phyloP scores from a whole-genome alignment of 208 protist genomes.

The Vickermania spadyakhi region DNA sequence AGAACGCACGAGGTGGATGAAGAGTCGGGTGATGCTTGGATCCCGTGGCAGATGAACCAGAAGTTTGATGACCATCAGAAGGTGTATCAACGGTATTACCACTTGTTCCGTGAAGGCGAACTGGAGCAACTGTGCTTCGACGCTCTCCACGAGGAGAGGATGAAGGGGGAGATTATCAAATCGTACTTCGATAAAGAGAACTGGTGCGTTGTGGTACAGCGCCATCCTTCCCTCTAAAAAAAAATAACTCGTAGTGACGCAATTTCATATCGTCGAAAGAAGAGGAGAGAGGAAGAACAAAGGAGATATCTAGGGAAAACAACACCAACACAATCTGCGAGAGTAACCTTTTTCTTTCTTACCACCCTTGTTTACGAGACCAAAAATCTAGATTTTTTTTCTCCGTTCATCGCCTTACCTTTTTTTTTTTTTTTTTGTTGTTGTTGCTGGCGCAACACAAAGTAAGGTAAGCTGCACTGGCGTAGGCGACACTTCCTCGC shows the following conservation, averaged over 20 bases:
- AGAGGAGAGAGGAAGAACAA: too few relatives aligned
- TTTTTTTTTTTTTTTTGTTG: too few relatives aligned
- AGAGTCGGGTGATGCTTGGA: conserved; percentile 46
- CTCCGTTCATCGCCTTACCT: too few relatives aligned
- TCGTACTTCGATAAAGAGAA: conserved; percentile 88
- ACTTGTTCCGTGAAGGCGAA: conserved; percentile 74
- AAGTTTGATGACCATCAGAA: conserved; percentile 30
- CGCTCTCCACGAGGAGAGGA: conserved; percentile 12
- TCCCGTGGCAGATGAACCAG: conserved; percentile 52
- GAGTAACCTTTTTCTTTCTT: too few relatives aligned
- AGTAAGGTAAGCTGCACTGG: too few relatives aligned
- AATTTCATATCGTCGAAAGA: conserved; percentile 2
- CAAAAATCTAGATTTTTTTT: too few relatives aligned
- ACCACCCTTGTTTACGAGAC: too few relatives aligned
- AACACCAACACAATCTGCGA: too few relatives aligned
- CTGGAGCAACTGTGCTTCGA: conserved; percentile 46
- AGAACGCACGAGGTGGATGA: conserved; percentile 10
- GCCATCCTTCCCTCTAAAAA: conserved; percentile 7
- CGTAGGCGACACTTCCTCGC: too few relatives aligned
- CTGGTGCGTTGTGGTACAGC: conserved; percentile 68
- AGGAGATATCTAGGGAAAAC: too few relatives aligned
- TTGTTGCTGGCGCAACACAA: too few relatives aligned
- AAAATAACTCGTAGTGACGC: too few relatives aligned
- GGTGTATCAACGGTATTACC: conserved; percentile 74
- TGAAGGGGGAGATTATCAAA: conserved; percentile 12